Evolutionary conservation across 192 early-diverging fungal genomes (phyloP).

Genomic region (Coemansia sp.): DNA sequence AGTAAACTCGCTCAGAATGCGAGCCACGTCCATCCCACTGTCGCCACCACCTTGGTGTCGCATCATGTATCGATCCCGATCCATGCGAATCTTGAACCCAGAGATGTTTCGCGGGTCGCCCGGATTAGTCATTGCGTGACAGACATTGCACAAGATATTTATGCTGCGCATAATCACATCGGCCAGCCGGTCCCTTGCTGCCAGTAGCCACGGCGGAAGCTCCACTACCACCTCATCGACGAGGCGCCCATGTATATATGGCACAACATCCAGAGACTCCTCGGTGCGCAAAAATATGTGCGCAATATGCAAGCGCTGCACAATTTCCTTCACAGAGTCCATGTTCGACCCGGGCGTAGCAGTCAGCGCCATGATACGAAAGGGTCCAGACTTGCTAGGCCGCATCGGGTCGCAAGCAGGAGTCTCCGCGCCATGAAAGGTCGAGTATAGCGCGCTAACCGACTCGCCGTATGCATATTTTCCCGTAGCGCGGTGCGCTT

Average conservation of each 20-base stretch:
- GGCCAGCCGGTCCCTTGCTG: constrained; percentile 48
- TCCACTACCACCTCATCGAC: constrained; percentile 69
- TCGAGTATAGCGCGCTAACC: constrained; percentile 59
- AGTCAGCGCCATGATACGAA: constrained; percentile 83
- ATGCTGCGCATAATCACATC: constrained; percentile 56
- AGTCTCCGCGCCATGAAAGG: constrained; percentile 26
- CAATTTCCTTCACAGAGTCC: constrained; percentile 70
- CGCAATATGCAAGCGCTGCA: constrained; percentile 75
- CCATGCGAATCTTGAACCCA: constrained; percentile 36
- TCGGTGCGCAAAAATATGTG: constrained; percentile 86
- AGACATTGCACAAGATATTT: constrained; percentile 50
- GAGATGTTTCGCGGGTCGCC: constrained; percentile 36
- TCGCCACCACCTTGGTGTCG: constrained; percentile 11
- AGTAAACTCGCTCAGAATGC: constrained; percentile 59
- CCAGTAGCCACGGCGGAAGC: constrained; percentile 54
- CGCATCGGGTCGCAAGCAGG: constrained; percentile 11
- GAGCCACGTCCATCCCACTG: constrained; percentile 19
- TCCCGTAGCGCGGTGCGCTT: constrained; percentile 88
- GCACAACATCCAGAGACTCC: constrained; percentile 79
- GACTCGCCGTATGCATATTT: constrained; percentile 81
- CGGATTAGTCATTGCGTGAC: constrained; percentile 39
- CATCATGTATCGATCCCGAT: constrained; percentile 34
- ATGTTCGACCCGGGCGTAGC: constrained; percentile 82
- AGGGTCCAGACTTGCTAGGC: constrained; percentile 46
- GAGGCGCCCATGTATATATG: constrained; percentile 67